A percentile compares a stretch with the other conserved stretches of the same genome.
Evolutionary conservation across 1,284 basidiomycete species (phyloP).

Genomic region (Rhodotorula sp.): DNA sequence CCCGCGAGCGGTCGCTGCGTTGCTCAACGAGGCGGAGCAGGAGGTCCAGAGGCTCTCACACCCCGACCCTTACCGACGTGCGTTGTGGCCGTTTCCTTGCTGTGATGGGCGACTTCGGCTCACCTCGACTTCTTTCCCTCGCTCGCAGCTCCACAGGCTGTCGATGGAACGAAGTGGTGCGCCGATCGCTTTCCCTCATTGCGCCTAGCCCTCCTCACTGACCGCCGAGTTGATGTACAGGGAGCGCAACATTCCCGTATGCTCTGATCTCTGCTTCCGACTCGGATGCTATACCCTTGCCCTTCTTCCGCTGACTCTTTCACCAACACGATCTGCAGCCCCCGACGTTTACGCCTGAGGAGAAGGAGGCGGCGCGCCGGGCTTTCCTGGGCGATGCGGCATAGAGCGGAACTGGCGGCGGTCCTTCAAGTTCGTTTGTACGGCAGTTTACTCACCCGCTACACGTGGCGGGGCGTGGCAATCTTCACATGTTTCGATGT

Average conservation of each 20-base stretch:
- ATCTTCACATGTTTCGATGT: no score
- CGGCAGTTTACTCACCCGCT: no score
- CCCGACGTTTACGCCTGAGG: no score
- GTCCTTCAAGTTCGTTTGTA: no score
- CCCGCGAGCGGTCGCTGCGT: conserved; percentile 45
- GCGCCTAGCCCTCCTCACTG: not conserved
- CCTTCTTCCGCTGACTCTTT: not conserved
- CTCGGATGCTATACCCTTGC: not conserved
- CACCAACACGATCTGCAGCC: no score
- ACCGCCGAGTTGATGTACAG: conserved; percentile 9
- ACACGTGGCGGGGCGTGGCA: no score
- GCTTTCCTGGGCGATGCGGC: no score
- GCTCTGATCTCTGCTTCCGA: not conserved
- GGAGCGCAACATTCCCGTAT: conserved; percentile 46
- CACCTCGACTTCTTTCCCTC: not conserved
- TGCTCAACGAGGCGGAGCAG: conserved; percentile 44
- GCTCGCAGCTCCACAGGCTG: conserved; percentile 40
- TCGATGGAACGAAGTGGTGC: conserved; percentile 46
- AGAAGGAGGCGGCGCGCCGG: no score
- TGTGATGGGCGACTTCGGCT: not conserved
- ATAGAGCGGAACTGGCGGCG: no score
- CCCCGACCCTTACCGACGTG: conserved; percentile 48
- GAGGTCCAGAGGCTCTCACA: conserved; percentile 41
- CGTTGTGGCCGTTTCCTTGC: not conserved
- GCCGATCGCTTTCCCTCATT: not conserved